Conservation (phyloP, 176 grass and related monocot genomes). For the Cenchrus americanus region DNA sequence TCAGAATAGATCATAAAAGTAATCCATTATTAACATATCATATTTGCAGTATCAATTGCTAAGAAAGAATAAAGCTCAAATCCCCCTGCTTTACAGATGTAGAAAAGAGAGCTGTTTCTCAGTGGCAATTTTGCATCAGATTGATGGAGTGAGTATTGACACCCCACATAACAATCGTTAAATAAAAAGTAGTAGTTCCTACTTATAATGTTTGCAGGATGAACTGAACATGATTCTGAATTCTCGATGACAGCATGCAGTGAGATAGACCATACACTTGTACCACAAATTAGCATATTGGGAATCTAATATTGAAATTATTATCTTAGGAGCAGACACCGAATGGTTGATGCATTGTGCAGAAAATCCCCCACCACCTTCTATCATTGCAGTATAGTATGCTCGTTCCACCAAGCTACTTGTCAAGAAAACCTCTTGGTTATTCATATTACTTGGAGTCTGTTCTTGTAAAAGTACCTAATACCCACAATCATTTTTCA, state of each 20-base stretch:
- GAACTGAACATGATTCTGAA: constrained; percentile 45
- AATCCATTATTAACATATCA: constrained; percentile 12
- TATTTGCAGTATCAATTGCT: constrained; percentile 30
- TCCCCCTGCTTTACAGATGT: constrained; percentile 27
- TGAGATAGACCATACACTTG: constrained; percentile 51
- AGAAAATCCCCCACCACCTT: constrained; percentile 39
- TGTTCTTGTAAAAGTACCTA: constrained; percentile 19
- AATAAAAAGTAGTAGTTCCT: constrained; percentile 34
- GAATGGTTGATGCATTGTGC: constrained; percentile 37
- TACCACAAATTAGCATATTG: constrained; percentile 46
- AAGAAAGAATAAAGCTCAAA: constrained; percentile 30
- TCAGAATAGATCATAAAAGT: constrained; percentile 52
- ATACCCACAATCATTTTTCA: constrained; percentile 31
- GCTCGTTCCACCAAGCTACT: constrained; percentile 32
- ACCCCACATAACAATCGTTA: constrained; percentile 42
- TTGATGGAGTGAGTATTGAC: constrained; percentile 7
- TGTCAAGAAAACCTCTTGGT: constrained; percentile 19
- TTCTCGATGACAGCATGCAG: constrained; percentile 37
- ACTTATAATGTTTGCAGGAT: constrained; percentile 28
- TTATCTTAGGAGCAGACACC: constrained; percentile 34
- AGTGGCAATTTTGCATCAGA: constrained; percentile 38
- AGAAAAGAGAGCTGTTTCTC: constrained; percentile 22
- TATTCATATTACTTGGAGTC: constrained; percentile 15
- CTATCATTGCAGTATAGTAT: constrained; percentile 46
- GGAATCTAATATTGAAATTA: constrained; percentile 41